Evolutionary conservation across 805 yeast genomes (phyloP), one percentile per base, ranked within the genome.

Genomic region (Saccharomycopsis fodiens): DNA sequence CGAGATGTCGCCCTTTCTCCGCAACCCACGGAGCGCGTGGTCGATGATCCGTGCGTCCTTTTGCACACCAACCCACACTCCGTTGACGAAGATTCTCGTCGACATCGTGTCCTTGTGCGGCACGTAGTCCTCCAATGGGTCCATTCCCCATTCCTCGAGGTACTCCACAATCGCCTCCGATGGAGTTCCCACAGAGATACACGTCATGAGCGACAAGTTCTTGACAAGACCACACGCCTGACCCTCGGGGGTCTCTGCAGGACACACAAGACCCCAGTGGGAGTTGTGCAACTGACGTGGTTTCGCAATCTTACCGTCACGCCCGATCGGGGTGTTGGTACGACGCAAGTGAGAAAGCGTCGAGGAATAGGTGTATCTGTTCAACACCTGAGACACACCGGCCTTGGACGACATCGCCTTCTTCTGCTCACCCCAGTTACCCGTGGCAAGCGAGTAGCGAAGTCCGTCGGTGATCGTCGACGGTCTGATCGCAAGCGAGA

Each of bases 351-450:
- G 99, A 46, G 98, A 93, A 59, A 93, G 72, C 2, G 99, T 93
- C n/a, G 98, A 93, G 1, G 97, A 87, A 65, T 93, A 93, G 4
- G 99, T 93, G 68, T 93, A 93, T 70, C 99, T 79, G 66, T 93
- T 93, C 66, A 93, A 76, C 55, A 93, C 98, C 72, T 93, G 98
- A 22, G 97, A 91, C 39, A 94, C 99, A 77, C 99, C 99, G 4
- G 98, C 99, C 65, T 96, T 82, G 16, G 97, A 82, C 51, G 93
- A 81, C 98, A 93, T 93, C 12, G 97, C 97, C 66, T 93, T 93
- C 81, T 89, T 91, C 65, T 93, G 99, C 67, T 93, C 99, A 71
- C 99, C 98, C 99, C 99, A 93, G 70, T 93, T 93, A 74, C 99
- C 99, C 13, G 99, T 93, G 45, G 99, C 99, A 60, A 93, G 74